Evolutionary conservation across 2,329 filamentous ascomycete species (phyloP), one percentile per base, ranked within the genome.

Genomic region (Truncatella angustata): DNA sequence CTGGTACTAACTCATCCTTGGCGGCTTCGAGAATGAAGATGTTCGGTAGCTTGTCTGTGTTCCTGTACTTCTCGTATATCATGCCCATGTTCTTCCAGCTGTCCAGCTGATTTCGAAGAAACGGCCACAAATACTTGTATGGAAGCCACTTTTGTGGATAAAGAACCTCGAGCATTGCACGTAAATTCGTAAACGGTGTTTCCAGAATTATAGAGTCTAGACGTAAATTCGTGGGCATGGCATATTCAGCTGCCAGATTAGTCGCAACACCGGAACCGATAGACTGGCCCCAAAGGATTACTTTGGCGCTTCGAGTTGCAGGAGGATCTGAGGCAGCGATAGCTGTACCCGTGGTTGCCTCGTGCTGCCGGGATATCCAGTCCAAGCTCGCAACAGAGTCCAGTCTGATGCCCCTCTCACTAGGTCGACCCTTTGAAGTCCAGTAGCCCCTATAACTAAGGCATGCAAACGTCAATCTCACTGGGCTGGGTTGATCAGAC

Each of bases 71-170:
- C 32, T 65, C 56, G 7, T 70, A 66, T 30, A 84, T 73, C 24
- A 64, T 49, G 3, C 66, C 71, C 26, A 85, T 56, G 55, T 83
- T 83, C 49, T 69, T 63, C 70, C 69, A 77, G 56, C 74, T 82
- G 57, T 85, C 78, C 32, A 85, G 68, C 36, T 81, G 78, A 54
- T 79, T 91, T 58, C 87, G 77, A 10, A 92, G 73, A 62, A 92
- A 91, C 0, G 86, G 86, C 75, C 84, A 83, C 0, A 93, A 74
- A 63, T 92, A 84, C 43, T 81, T 80, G 65, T 93, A 93, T 0
- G 89, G 89, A 5, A 92, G 72, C 87, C 88, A 92, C 59, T 81
- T 88, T 60, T 91, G 87, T 1, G 88, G 88, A 62, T 92, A 93
- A 3, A 93, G 67, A 1, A 81, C 83, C 37, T 80, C 71, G 5